These are phyloP conservation scores for Pyrenochaeta sp. DNA, from an alignment of 2,329 filamentous ascomycete species.

Conservation along the genomic window DNA sequence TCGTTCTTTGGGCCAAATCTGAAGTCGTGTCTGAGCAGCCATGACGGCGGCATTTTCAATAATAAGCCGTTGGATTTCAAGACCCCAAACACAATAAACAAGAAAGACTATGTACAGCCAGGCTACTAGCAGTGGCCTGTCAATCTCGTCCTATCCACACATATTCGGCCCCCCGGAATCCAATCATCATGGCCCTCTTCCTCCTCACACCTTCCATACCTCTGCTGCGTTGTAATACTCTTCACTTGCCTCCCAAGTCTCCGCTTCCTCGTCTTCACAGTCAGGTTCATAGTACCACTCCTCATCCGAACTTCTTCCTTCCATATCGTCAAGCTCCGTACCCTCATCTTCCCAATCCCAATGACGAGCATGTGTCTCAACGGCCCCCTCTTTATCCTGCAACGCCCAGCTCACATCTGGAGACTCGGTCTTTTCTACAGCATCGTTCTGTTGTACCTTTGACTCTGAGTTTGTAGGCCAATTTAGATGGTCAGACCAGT, in stretches of 20 bases:
- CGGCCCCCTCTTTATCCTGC: neutral
- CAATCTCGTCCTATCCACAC: too few relatives aligned
- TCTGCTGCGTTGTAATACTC: neutral
- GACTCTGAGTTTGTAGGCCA: neutral
- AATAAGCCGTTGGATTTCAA: too few relatives aligned
- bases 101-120: too few relatives aligned
- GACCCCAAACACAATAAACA: too few relatives aligned
- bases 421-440: neutral
- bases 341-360: neutral
- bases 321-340: neutral
- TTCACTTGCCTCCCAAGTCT: neutral
- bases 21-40: too few relatives aligned
- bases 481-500: too few relatives aligned
- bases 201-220: too few relatives aligned
- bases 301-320: neutral
- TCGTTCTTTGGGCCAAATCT: too few relatives aligned
- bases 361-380: neutral
- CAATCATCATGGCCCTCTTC: too few relatives aligned
- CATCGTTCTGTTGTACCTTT: neutral
- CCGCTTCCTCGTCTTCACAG: neutral
- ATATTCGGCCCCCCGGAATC: too few relatives aligned
- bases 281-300: neutral
- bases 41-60: too few relatives aligned
- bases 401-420: constrained; percentile 11
- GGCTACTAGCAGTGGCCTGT: too few relatives aligned